Base-by-base conservation (phyloP, 164 flowering plant genomes). In the Cinnamomum chago region DNA sequence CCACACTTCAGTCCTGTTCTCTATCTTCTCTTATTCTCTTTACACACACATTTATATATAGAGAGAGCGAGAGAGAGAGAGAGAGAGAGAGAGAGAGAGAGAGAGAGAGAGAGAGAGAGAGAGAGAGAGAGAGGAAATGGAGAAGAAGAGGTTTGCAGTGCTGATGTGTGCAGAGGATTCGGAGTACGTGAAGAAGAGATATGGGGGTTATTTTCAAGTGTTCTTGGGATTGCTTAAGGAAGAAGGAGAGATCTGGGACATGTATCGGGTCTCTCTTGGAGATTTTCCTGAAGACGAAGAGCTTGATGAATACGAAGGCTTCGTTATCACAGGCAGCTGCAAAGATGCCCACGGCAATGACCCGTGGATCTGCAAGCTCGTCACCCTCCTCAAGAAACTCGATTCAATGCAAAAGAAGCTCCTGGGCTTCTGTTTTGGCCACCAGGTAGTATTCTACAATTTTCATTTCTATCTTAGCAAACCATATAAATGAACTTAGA, bases 241-340 rank as follows among this genome's bases (percentile, higher is more conserved):
- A 62, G 95, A 90, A 75, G 97, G 97, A 1, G 98, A 95, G 78
- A 74, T 58, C 0, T 92, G 98, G 97, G 91, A 87, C 70, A 50
- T 83, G 18, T 95, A 67, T 75, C 72, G 85, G 0, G 95, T 89
- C 5, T 74, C 74, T 24, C 18, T 18, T 27, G 92, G 91, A 0
- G 92, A 95, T 73, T 87, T 95, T 17, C 98, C 97, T 4, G 82
- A 74, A 6, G 95, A 92, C 22, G 86, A 81, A 0, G 88, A 84
- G 55, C 72, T 95, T 62, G 86, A 50, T 0, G 17, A 2, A 2
- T 89, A 82, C 65, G 94, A 91, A 58, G 97, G 98, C 0, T 92
- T 91, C 62, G 97, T 95, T 0, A 83, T 95, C 79, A 87, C 91
- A 9, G 98, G 98, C 0, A 95, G 98, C 81, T 88, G 92, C 77